Base-by-base conservation (phyloP, 805 yeast species). In the Nakazawaea siamensis region DNA sequence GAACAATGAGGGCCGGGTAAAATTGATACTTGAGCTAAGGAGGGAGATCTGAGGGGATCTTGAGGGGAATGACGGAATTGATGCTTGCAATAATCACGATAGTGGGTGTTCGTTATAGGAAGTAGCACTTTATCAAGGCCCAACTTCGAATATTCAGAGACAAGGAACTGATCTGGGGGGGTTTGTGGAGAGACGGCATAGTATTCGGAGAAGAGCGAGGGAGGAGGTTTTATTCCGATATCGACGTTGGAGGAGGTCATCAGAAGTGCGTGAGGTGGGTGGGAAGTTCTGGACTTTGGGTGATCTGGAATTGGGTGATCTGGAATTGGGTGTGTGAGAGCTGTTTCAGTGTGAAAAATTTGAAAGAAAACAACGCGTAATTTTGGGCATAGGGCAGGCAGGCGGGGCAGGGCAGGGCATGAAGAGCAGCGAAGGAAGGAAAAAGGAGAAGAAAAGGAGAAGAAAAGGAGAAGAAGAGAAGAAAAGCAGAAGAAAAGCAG, bases 121-220 rank as follows among this genome's bases (percentile, higher is more conserved):
- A 73, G 51, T 2, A 78, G 57, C 2, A 75, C 62, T 42, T 58
- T 60, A 48, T 75, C 78, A 44, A 71, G 76, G 11, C 76, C 76
- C 16, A 55, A 16, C 26, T 45, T 31, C 7, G 41, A 36, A 18
- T 53, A 47, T 14, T 46, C 42, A 3, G 54, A 41, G 2, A 60
- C 51, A 13, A 55, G 41, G 3, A 44, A 35, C 4, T 46, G 38
- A 33, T 54, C 64, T 3, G 58, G 5, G 57, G 48, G 2, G 51
- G 34, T 8, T 55, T 46, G 9, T 28, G 33, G 9, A 52, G 45
- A 27, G 61, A 43, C 10, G 19, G 7, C 8, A 8, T 12, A n/a
- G 27, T 24, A n/a, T n/a, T n/a, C n/a, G n/a, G n/a, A n/a, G n/a
- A n/a, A n/a, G 27, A 24, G 14, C 2, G 54, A 38, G 1, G 64